Conservation (phyloP, 2,329 filamentous ascomycete species). For the Didymosphaeria variabile region DNA sequence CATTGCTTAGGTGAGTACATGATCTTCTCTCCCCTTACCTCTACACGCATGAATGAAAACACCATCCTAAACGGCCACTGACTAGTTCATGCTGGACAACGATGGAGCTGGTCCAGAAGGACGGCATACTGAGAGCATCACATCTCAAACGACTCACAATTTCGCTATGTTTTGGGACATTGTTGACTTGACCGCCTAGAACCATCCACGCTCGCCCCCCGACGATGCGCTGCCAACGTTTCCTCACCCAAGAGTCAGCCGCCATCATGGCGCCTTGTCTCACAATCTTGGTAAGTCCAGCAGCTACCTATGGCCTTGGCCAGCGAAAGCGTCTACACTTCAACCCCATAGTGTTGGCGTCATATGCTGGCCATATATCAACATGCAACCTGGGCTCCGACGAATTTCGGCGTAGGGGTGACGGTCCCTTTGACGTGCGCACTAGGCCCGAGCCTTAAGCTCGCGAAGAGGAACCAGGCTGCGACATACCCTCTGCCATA, state of each 20-base stretch:
- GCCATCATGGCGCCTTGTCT: background rate
- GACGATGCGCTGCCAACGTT: background rate
- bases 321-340: conserved; percentile 1
- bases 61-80: conserved; percentile 6
- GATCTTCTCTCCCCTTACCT: background rate
- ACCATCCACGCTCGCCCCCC: background rate
- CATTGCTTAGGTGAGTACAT: background rate
- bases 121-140: conserved; percentile 1
- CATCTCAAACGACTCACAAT: too few relatives aligned
- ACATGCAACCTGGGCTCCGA: background rate
- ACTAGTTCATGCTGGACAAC: conserved; percentile 7
- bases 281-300: background rate
- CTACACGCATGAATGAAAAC: background rate
- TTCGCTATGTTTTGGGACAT: background rate
- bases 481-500: background rate
- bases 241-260: background rate
- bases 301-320: conserved; percentile 5
- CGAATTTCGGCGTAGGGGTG: background rate
- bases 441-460: background rate
- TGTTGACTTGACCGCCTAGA: background rate
- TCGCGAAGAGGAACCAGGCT: background rate
- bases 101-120: conserved; percentile 1
- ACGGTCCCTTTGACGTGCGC: background rate
- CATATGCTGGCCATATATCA: background rate
- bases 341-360: background rate